These are phyloP conservation scores for Kodamaea nitidulidarum DNA, from an alignment of 805 yeast species.

Conservation along the genomic window DNA sequence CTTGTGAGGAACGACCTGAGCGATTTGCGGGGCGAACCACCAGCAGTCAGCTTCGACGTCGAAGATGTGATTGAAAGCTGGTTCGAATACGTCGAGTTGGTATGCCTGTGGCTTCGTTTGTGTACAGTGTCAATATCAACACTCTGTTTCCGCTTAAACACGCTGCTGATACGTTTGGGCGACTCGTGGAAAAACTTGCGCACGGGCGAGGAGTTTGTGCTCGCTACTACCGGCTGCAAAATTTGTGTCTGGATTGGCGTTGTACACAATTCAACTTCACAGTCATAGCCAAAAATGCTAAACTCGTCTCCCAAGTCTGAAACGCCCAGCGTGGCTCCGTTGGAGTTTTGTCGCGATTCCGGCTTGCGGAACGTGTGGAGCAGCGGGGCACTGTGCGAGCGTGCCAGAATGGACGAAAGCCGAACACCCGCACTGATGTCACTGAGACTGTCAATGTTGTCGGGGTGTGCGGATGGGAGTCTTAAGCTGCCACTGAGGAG, in stretches of 20 bases:
- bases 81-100: slow-evolving; percentile 25
- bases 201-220: slow-evolving; percentile 28
- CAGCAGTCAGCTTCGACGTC: slow-evolving; percentile 21
- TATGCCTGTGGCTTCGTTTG: slow-evolving; percentile 20
- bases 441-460: slow-evolving; percentile 27
- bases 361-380: slow-evolving; percentile 34
- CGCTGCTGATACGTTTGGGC: slow-evolving; percentile 25
- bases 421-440: slow-evolving; percentile 15
- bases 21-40: slow-evolving; percentile 29
- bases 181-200: slow-evolving; percentile 28
- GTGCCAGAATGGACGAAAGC: background rate
- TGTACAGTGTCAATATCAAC: background rate
- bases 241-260: background rate
- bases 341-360: slow-evolving; percentile 11
- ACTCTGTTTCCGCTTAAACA: slow-evolving; percentile 13
- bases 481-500: background rate
- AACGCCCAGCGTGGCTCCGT: slow-evolving; percentile 3
- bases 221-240: slow-evolving; percentile 2
- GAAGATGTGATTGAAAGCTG: slow-evolving; percentile 25
- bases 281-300: background rate
- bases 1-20: slow-evolving; percentile 16
- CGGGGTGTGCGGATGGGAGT: slow-evolving; percentile 13
- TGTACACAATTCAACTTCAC: background rate
- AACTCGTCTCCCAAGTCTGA: slow-evolving; percentile 3
- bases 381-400: slow-evolving; percentile 39